Conservation (phyloP, 2,329 filamentous ascomycete genomes). For the Ophiostoma piceae region DNA sequence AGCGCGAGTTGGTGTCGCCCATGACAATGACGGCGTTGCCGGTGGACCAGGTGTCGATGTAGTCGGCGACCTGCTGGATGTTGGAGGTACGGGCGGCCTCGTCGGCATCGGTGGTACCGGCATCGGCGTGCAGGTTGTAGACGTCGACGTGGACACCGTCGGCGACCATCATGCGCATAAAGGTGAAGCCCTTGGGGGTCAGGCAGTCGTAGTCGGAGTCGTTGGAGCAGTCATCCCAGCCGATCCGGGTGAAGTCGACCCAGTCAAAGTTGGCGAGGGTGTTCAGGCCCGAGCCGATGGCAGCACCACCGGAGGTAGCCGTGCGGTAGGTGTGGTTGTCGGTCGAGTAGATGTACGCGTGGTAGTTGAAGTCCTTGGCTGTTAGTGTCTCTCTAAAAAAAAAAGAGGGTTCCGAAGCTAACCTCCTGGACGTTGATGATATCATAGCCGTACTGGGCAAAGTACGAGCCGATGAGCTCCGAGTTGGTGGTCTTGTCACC, state of each 20-base stretch:
- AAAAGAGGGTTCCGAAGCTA: slow-evolving; percentile 1
- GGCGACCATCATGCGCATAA: slow-evolving; percentile 54
- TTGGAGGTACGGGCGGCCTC: slow-evolving; percentile 53
- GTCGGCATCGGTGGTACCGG: slow-evolving; percentile 50
- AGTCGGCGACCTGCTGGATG: slow-evolving; percentile 53
- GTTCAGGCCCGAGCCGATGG: slow-evolving; percentile 60
- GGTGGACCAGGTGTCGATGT: slow-evolving; percentile 50
- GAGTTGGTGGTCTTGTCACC: slow-evolving; percentile 58
- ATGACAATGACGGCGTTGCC: slow-evolving; percentile 60
- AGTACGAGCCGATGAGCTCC: slow-evolving; percentile 49
- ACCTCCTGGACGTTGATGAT: slow-evolving; percentile 62
- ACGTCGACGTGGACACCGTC: slow-evolving; percentile 54
- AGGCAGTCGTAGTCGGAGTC: slow-evolving; percentile 55
- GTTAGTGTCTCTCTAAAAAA: not conserved
- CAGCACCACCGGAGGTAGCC: slow-evolving; percentile 59
- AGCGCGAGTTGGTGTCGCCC: slow-evolving; percentile 62
- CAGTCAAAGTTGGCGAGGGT: slow-evolving; percentile 55
- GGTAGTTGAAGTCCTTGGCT: slow-evolving; percentile 58
- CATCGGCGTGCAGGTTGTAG: slow-evolving; percentile 64
- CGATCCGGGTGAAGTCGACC: slow-evolving; percentile 50
- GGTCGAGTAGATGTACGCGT: slow-evolving; percentile 56
- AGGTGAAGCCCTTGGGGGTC: slow-evolving; percentile 65
- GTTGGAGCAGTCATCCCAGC: slow-evolving; percentile 56
- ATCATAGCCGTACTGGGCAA: slow-evolving; percentile 54
- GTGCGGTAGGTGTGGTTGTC: slow-evolving; percentile 58